Base-by-base conservation (phyloP, 768 basidiomycete species). In the Tylopilus rubrobrunneus region DNA sequence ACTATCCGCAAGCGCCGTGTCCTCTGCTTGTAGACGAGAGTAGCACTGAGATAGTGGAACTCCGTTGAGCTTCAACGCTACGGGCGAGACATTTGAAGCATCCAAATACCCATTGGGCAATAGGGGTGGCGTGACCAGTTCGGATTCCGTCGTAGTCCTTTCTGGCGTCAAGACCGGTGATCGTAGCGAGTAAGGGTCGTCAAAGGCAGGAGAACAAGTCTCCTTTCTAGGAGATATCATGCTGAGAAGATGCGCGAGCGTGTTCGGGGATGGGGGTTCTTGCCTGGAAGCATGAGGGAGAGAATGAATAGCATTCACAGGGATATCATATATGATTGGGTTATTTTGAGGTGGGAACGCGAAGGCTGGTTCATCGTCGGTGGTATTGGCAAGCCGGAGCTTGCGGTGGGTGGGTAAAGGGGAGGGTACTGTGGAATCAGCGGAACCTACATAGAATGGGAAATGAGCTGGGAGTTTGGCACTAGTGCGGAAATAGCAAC, bases 381-480 rank as follows among this genome's bases (percentile, higher is more conserved):
- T 33, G 19, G 49, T 42, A 45, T 54, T 34, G 0, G 23, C 52
- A 21, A 59, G 55, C 34, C 56, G 66, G 14, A 67, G 60, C 46
- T 62, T 71, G 50, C 68, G 69, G 45, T 58, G 61, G 23, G 52
- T 58, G 42, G 70, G 71, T 29, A 71, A 53, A n/a, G 80, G 62
- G 61, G 87, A 70, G 2, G 86, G 85, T 15, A 82, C 62, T 19
- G 85, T 86, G 15, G 87, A 89, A 64, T 89, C 87, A 15, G 80
- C 85, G 28, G 86, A 81, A 49, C 87, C 87, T 89, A 61, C 33
- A 61, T 36, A 14, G 45, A 21, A 10, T 10, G 19, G 55, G 3
- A 7, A 19, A 60, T 21, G 58, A 53, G 47, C 27, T 51, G 41
- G 28, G 48, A 56, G 27, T 25, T 51, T 39, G 45, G 50, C n/a